Base-by-base conservation (phyloP, 2,329 filamentous ascomycete species). In the Calonectria pauciramosa region DNA sequence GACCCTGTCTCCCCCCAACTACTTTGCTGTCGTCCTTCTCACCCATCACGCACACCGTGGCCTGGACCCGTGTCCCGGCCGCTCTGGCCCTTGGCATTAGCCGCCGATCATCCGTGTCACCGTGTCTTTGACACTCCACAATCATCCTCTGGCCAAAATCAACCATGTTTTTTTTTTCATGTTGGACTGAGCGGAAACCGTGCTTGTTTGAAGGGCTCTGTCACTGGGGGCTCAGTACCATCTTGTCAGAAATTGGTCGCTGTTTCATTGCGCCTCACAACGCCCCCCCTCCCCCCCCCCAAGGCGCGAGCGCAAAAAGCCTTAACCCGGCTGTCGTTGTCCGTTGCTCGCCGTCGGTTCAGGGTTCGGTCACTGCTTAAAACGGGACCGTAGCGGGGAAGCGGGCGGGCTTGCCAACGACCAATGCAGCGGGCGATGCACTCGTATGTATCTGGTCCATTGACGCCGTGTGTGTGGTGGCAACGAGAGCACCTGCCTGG, bases 71-170 rank as follows among this genome's bases (percentile, higher is more conserved):
- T 70, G 65, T 65, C 56, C 20, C 72, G 68, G 69, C 65, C 71
- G 76, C 76, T 76, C 75, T 80, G 66, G 72, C 74, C 75, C 72
- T 76, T 74, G 65, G 71, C 76, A 71, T 73, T 80, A 80, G 73
- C 75, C 71, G 79, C 70, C 70, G 76, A 80, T 80, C 77, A 75
- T 71, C 76, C 56, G 71, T 63, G 73, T 64, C 65, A 47, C 66
- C 47, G 47, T 30, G 23, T 41, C 23, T 51, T 68, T 30, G 65
- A 44, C 70, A 32, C 36, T 38, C 67, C 59, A 63, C 49, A 51
- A 32, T 36, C 52, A 9, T 20, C 16, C n/a, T 41, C 34, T 68
- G 23, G 23, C 32, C 54, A 60, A n/a, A 60, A 32, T 34, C 30
- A 32, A 26, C 32, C n/a, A 18, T 36, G 4, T 26, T 60, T 59